A percentile compares a stretch with the other conserved stretches of the same genome.
Conservation (phyloP, 192 early-diverging fungal genomes). For the Coemansia sp. region DNA sequence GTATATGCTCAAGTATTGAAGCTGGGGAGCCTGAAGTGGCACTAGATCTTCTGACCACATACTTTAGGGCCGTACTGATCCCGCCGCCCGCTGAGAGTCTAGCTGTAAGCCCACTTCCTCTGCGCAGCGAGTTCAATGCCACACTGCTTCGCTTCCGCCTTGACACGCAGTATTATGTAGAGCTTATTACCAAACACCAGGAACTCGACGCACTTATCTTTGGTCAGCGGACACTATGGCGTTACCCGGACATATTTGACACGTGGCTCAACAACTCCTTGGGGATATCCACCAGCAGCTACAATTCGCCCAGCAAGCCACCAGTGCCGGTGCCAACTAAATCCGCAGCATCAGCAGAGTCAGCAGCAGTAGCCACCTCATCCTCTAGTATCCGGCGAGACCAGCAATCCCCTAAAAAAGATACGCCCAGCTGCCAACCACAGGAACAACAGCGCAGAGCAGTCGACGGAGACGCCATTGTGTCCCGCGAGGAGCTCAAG, state of each 20-base stretch:
- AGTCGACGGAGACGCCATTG: slow-evolving; percentile 12
- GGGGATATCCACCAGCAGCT: slow-evolving; percentile 3
- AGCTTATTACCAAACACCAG: slow-evolving; percentile 39
- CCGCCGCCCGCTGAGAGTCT: slow-evolving; percentile 21
- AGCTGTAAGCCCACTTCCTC: slow-evolving; percentile 14
- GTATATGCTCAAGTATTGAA: slow-evolving; percentile 45
- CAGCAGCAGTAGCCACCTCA: background rate
- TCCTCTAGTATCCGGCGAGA: background rate
- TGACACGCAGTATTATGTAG: slow-evolving; percentile 48
- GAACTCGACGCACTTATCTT: slow-evolving; percentile 42
- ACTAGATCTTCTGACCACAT: slow-evolving; percentile 40
- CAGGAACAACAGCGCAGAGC: background rate
- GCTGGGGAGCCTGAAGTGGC: slow-evolving; percentile 44
- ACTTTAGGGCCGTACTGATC: slow-evolving; percentile 44
- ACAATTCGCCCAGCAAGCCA: background rate
- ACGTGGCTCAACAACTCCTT: slow-evolving; percentile 36
- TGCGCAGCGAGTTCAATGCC: slow-evolving; percentile 34
- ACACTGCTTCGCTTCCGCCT: slow-evolving; percentile 47
- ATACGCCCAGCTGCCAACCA: background rate
- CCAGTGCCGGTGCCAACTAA: background rate
- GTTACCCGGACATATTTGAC: slow-evolving; percentile 44
- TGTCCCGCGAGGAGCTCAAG: slow-evolving; percentile 38
- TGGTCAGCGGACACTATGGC: slow-evolving; percentile 39
- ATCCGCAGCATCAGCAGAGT: background rate
- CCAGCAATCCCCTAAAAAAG: background rate